Conservation (phyloP, 768 basidiomycete genomes). For the Lepiota brunneoincarnata region DNA sequence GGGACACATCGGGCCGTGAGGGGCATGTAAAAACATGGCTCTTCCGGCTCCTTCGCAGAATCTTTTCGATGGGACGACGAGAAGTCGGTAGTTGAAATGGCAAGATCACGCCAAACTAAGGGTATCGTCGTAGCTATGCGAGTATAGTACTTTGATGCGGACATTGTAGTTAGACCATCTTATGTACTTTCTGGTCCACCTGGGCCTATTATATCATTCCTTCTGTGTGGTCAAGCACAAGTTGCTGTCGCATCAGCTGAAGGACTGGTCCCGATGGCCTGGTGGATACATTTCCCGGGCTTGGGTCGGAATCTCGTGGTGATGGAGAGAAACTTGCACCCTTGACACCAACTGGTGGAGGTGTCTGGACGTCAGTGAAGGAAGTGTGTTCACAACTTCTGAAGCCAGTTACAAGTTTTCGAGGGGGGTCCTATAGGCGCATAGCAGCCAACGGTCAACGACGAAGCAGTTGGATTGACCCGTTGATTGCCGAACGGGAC, state of each 20-base stretch:
- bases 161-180: too few relatives aligned
- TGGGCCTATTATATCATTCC: too few relatives aligned
- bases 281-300: neutral
- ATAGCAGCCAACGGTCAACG: slow-evolving; percentile 24
- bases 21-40: too few relatives aligned
- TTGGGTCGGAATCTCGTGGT: neutral
- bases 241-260: slow-evolving; percentile 22
- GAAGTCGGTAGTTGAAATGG: too few relatives aligned
- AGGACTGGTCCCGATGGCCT: slow-evolving; percentile 22
- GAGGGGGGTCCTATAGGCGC: slow-evolving; percentile 28
- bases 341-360: slow-evolving; percentile 22
- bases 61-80: too few relatives aligned
- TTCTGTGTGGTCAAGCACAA: too few relatives aligned
- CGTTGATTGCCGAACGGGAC: slow-evolving; percentile 23
- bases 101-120: too few relatives aligned
- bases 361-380: slow-evolving; percentile 27
- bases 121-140: too few relatives aligned
- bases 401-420: slow-evolving; percentile 28
- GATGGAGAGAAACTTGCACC: neutral
- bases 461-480: slow-evolving; percentile 20
- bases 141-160: too few relatives aligned
- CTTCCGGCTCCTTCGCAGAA: too few relatives aligned
- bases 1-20: too few relatives aligned
- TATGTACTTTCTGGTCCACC: too few relatives aligned
- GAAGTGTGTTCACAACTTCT: slow-evolving; percentile 34